Evolutionary conservation across 768 basidiomycete species (phyloP).

Genomic region (Russula sp.): DNA sequence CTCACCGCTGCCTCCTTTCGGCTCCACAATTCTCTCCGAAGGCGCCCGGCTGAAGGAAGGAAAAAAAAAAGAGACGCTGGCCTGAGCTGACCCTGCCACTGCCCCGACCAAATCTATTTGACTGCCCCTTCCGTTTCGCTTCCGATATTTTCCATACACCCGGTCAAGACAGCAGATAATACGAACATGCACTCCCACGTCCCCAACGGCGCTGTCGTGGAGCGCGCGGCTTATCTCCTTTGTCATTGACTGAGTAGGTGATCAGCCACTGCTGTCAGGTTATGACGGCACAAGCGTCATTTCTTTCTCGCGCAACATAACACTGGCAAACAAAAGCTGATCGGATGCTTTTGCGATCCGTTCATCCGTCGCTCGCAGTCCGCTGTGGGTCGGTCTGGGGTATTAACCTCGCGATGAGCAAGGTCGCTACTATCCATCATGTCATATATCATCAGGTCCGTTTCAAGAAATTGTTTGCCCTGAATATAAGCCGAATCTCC

Average conservation of each 20-base stretch:
- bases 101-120: too few species aligned
- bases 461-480: too few species aligned
- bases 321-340: neutral
- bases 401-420: too few species aligned
- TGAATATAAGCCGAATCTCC: too few species aligned
- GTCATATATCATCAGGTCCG: too few species aligned
- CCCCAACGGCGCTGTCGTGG: neutral
- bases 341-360: too few species aligned
- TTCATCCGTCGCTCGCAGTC: too few species aligned
- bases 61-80: neutral
- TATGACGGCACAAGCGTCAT: neutral
- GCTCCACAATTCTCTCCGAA: conserved; percentile 13
- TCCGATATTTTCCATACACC: neutral
- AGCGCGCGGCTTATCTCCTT: neutral
- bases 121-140: neutral
- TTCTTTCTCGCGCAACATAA: neutral
- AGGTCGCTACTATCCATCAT: too few species aligned
- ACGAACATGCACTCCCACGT: neutral
- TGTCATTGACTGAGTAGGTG: neutral
- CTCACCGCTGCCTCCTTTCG: neutral
- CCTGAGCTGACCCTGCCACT: too few species aligned
- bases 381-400: too few species aligned
- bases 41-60: neutral
- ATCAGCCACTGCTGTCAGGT: neutral
- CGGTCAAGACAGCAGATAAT: too few species aligned